Conservation (phyloP, 2,329 filamentous ascomycete genomes). For the Claviceps sp. region DNA sequence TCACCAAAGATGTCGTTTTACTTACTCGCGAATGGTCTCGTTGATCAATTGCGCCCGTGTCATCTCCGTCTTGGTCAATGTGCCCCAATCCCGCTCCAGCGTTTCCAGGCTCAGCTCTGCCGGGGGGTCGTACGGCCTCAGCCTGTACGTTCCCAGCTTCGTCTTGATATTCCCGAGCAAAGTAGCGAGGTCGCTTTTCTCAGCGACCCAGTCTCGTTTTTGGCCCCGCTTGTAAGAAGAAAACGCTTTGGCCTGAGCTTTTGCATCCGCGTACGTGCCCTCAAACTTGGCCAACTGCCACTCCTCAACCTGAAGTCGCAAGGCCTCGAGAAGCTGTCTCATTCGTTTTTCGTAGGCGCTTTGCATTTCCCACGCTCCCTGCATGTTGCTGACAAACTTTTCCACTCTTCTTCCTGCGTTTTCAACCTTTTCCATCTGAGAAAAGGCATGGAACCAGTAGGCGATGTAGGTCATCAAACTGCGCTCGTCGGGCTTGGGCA, state of each 20-base stretch:
- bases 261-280: conserved; percentile 85
- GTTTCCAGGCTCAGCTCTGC: conserved; percentile 68
- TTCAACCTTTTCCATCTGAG: conserved; percentile 96
- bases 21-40: conserved; percentile 88
- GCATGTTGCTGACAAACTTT: conserved; percentile 98
- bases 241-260: conserved; percentile 71
- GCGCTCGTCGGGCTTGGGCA: conserved; percentile 87
- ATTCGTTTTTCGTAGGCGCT: conserved; percentile 88
- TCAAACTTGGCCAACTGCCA: conserved; percentile 78
- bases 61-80: conserved; percentile 72
- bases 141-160: conserved; percentile 85
- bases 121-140: conserved; percentile 84
- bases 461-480: conserved; percentile 99
- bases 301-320: conserved; percentile 55
- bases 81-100: conserved; percentile 71
- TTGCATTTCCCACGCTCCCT: conserved; percentile 99
- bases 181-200: conserved; percentile 90
- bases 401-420: conserved; percentile 93
- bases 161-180: conserved; percentile 97
- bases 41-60: conserved; percentile 87
- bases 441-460: conserved; percentile 99
- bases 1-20: conserved; percentile 5
- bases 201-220: conserved; percentile 92
- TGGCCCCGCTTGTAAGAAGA: conserved; percentile 78
- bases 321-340: conserved; percentile 63